A percentile compares a stretch with the other conserved stretches of the same genome.
These are phyloP conservation scores for Batkoa obscura DNA, from an alignment of 371 early-diverging fungal genomes.

Conservation along the genomic window DNA sequence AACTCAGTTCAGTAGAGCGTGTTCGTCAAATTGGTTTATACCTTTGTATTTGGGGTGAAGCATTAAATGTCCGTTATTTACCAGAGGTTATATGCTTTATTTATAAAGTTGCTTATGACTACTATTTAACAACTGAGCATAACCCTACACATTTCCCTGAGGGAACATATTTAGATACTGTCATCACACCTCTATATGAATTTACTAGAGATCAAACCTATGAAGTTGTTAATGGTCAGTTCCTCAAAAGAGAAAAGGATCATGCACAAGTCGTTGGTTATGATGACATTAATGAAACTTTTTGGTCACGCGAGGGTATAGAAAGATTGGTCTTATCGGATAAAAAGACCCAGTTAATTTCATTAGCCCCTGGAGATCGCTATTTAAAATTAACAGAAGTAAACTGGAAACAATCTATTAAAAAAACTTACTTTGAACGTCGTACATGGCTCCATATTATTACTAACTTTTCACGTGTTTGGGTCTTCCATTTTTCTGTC, in stretches of 20 bases:
- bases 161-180: slow-evolving; percentile 43
- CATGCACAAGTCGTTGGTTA: slow-evolving; percentile 68
- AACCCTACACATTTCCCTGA: not conserved
- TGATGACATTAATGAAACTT: slow-evolving; percentile 77
- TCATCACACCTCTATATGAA: slow-evolving; percentile 56
- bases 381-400: slow-evolving; percentile 41
- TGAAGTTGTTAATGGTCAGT: slow-evolving; percentile 42
- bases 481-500: slow-evolving; percentile 66
- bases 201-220: slow-evolving; percentile 62
- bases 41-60: slow-evolving; percentile 76
- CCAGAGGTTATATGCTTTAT: slow-evolving; percentile 73
- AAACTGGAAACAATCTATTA: slow-evolving; percentile 46
- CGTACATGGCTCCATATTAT: slow-evolving; percentile 70
- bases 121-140: slow-evolving; percentile 11
- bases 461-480: slow-evolving; percentile 69
- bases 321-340: slow-evolving; percentile 22
- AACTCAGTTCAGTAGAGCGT: slow-evolving; percentile 44
- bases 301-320: slow-evolving; percentile 27
- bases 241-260: slow-evolving; percentile 58
- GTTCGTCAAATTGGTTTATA: slow-evolving; percentile 59
- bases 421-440: slow-evolving; percentile 74
- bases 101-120: slow-evolving; percentile 53
- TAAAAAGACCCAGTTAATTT: slow-evolving; percentile 27
- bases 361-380: slow-evolving; percentile 37
- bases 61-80: slow-evolving; percentile 51